Conservation (phyloP, 140 eudicot genomes). For the Stevia rebaudiana region DNA sequence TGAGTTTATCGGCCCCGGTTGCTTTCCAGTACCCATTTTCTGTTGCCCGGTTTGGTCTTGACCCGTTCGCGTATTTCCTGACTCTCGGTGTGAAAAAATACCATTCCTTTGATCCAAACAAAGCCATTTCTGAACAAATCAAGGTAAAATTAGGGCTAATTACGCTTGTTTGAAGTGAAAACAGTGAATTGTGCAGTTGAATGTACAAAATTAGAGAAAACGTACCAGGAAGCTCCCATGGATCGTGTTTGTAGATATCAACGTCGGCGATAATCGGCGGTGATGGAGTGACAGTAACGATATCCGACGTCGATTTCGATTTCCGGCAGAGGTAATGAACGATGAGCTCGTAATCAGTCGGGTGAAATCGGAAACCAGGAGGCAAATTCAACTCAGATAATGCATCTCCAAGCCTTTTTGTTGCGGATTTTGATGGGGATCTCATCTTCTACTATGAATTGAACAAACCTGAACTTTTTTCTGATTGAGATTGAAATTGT, state of each 20-base stretch:
- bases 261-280: slow-evolving; percentile 27
- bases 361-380: slow-evolving; percentile 40
- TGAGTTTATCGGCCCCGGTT: slow-evolving; percentile 38
- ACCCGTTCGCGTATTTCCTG: slow-evolving; percentile 34
- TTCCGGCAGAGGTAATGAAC: slow-evolving; percentile 30
- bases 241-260: slow-evolving; percentile 39
- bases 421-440: slow-evolving; percentile 19
- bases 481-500: neutral
- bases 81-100: slow-evolving; percentile 47
- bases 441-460: neutral
- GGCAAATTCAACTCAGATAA: slow-evolving; percentile 31
- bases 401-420: slow-evolving; percentile 18
- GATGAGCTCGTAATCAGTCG: slow-evolving; percentile 38
- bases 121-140: slow-evolving; percentile 20
- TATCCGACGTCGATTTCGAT: neutral
- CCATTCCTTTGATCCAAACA: slow-evolving; percentile 40
- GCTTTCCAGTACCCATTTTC: slow-evolving; percentile 49
- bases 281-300: neutral
- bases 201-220: neutral
- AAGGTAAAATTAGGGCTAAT: neutral
- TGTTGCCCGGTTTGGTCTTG: slow-evolving; percentile 41
- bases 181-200: neutral
- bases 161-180: neutral
- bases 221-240: slow-evolving; percentile 43
- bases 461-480: too few species aligned